Evolutionary conservation across 1,284 basidiomycete species (phyloP).

Genomic region (Schizophyllum commune): DNA sequence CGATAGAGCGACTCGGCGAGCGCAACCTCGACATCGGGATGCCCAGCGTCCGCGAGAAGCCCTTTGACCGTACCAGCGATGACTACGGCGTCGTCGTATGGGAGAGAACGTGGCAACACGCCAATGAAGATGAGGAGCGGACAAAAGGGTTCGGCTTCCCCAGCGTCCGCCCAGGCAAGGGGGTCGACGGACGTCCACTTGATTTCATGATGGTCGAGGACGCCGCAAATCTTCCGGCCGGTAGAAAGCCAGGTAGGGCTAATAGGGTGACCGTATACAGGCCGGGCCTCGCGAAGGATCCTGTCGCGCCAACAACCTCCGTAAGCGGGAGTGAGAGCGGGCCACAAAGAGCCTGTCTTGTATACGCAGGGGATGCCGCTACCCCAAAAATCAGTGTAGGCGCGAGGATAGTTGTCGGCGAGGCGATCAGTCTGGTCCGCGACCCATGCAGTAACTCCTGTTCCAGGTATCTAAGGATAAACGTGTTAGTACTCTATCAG

Average conservation of each 20-base stretch:
- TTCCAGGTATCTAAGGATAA: too few relatives aligned
- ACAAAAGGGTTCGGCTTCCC: constrained; percentile 10
- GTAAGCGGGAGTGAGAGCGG: too few relatives aligned
- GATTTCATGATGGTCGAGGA: constrained; percentile 13
- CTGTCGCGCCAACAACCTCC: constrained; percentile 16
- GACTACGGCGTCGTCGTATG: constrained; percentile 13
- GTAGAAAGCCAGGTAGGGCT: constrained; percentile 10
- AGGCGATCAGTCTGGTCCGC: constrained; percentile 10
- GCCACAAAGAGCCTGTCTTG: constrained; percentile 13
- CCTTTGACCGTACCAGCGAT: constrained; percentile 13
- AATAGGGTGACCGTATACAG: constrained; percentile 20
- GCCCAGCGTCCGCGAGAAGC: constrained; percentile 14
- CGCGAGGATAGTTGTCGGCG: constrained; percentile 19
- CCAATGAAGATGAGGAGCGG: constrained; percentile 15
- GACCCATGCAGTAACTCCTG: too few relatives aligned
- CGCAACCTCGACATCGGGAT: constrained; percentile 15
- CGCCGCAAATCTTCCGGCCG: constrained; percentile 11
- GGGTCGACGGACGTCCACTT: constrained; percentile 18
- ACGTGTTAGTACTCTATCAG: too few relatives aligned
- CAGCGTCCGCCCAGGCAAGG: constrained; percentile 17
- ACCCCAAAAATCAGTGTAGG: constrained; percentile 23
- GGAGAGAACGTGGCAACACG: constrained; percentile 16
- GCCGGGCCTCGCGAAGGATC: constrained; percentile 22
- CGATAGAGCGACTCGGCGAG: constrained; percentile 14
- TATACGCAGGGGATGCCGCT: constrained; percentile 19